These are phyloP conservation scores for Penicillium sclerotigenum DNA, from an alignment of 2,329 filamentous ascomycete genomes.

Conservation along the genomic window DNA sequence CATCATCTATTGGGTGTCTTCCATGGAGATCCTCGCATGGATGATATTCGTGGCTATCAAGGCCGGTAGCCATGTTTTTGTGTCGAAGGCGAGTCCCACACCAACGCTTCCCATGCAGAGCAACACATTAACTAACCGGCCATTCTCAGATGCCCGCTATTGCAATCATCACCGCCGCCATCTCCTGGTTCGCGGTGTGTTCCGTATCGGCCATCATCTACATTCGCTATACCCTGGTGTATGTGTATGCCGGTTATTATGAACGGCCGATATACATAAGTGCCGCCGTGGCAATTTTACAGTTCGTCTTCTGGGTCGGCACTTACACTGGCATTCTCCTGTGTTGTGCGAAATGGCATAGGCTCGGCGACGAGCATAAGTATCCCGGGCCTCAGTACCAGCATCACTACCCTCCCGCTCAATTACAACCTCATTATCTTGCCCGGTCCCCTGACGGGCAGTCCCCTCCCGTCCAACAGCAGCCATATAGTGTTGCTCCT, in stretches of 20 bases:
- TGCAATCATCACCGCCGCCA: constrained; percentile 12
- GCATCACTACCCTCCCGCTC: background rate
- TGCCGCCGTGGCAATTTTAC: constrained; percentile 3
- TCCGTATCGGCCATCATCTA: constrained; percentile 11
- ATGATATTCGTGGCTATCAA: constrained; percentile 18
- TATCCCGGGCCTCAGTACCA: background rate
- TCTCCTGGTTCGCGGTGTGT: constrained; percentile 20
- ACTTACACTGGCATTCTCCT: constrained; percentile 21
- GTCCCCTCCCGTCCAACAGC: background rate
- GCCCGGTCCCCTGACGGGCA: background rate
- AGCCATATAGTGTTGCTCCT: background rate
- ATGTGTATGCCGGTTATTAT: background rate
- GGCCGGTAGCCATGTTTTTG: constrained; percentile 10
- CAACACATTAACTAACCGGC: background rate
- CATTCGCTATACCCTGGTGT: constrained; percentile 14
- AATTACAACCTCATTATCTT: background rate
- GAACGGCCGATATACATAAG: constrained; percentile 11
- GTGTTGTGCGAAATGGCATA: constrained; percentile 20
- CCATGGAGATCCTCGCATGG: constrained; percentile 24
- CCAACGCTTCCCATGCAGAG: background rate
- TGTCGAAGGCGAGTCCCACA: constrained; percentile 15
- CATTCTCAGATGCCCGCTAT: constrained; percentile 11
- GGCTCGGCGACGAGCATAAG: constrained; percentile 4
- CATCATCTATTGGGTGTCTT: constrained; percentile 19
- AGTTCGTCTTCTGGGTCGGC: constrained; percentile 21